phyloP scores from a whole-genome alignment of 768 basidiomycete genomes.

The Suillus placidus region DNA sequence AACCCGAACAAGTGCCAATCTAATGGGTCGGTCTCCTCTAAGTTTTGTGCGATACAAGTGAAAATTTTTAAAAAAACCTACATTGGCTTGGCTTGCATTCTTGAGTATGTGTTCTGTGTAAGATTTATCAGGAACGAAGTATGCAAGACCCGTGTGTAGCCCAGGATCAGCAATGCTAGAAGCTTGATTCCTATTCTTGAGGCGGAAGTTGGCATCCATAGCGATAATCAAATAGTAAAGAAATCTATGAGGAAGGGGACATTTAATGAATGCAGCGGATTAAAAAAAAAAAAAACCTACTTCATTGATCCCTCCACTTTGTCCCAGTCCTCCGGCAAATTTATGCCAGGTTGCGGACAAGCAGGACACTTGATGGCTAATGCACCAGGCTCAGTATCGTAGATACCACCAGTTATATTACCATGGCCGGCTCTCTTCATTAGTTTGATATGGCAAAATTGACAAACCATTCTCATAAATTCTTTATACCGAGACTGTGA shows the following conservation, averaged over 20 bases:
- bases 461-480: not conserved
- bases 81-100: conserved; percentile 24
- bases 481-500: not conserved
- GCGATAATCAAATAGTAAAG: conserved; percentile 30
- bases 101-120: conserved; percentile 30
- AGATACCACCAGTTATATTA: not conserved
- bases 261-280: not conserved
- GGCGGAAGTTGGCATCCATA: conserved; percentile 30
- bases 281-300: conserved; percentile 14
- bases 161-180: conserved; percentile 19
- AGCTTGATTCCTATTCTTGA: conserved; percentile 29
- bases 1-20: conserved; percentile 32
- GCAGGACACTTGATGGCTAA: conserved; percentile 20
- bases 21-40: conserved; percentile 12
- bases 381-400: conserved; percentile 13
- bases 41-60: not conserved
- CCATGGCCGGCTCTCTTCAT: not conserved
- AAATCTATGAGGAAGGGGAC: conserved; percentile 18
- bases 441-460: not conserved
- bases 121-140: conserved; percentile 28
- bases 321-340: conserved; percentile 11
- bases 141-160: conserved; percentile 26
- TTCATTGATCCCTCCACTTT: conserved; percentile 18
- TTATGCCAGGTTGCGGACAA: conserved; percentile 12
- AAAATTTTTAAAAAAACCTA: conserved; percentile 5